These are phyloP conservation scores for Papilionanthe hybrid DNA, from an alignment of 116 monocot species.

Conservation along the genomic window DNA sequence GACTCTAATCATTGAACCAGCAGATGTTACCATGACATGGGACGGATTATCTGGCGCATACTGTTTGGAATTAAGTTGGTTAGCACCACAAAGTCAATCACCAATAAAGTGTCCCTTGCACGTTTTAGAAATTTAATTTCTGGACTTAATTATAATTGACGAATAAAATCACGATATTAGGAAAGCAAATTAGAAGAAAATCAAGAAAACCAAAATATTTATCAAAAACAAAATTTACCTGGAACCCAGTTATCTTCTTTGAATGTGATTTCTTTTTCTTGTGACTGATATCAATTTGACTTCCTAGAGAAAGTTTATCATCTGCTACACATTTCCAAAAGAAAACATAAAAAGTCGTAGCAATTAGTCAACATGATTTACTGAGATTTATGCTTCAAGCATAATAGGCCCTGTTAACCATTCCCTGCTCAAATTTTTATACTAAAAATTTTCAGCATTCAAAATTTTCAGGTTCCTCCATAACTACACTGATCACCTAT, in stretches of 20 bases:
- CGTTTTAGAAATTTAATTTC: background rate
- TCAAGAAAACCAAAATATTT: background rate
- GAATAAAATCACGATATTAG: background rate
- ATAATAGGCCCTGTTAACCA: too few species aligned
- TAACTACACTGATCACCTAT: too few species aligned
- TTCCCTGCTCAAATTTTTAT: too few species aligned
- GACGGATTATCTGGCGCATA: conserved; percentile 76
- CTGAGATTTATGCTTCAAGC: background rate
- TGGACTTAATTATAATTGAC: too few species aligned
- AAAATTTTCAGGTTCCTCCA: too few species aligned
- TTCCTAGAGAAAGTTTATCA: conserved; percentile 60
- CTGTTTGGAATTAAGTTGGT: conserved; percentile 36
- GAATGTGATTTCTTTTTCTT: conserved; percentile 73
- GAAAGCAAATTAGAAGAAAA: background rate
- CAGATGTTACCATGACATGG: conserved; percentile 82
- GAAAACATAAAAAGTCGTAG: background rate
- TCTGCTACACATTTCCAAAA: conserved; percentile 31
- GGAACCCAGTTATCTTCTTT: conserved; percentile 93
- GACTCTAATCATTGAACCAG: conserved; percentile 84
- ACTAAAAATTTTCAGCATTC: too few species aligned
- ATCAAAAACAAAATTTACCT: conserved; percentile 33
- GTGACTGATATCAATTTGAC: conserved; percentile 56
- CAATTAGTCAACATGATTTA: background rate
- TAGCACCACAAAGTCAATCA: background rate
- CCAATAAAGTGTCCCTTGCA: background rate